Conservation (phyloP, 202 grass and related monocot species). For the Sporobolus alterniflorus region DNA sequence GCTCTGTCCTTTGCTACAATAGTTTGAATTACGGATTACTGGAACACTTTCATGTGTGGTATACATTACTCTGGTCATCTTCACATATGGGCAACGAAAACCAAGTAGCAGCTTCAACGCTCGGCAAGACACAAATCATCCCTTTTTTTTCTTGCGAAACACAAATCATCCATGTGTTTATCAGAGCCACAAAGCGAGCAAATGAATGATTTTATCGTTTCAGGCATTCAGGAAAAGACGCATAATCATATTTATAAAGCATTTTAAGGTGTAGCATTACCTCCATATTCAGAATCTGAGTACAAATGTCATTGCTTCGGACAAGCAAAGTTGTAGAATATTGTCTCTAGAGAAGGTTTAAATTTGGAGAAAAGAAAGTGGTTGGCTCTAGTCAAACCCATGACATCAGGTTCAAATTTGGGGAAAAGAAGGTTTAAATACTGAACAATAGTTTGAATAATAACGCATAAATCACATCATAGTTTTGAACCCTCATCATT, state of each 20-base stretch:
- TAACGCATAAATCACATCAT: too few species aligned
- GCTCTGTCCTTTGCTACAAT: too few species aligned
- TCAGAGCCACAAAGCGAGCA: slow-evolving; percentile 1
- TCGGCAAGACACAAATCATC: too few species aligned
- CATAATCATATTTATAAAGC: not conserved
- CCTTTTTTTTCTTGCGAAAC: too few species aligned
- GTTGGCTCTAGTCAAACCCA: slow-evolving; percentile 36
- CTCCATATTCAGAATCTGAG: slow-evolving; percentile 90
- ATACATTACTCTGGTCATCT: not conserved
- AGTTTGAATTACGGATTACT: too few species aligned
- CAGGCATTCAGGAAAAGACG: not conserved
- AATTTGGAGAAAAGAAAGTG: slow-evolving; percentile 11
- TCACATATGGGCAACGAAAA: slow-evolving; percentile 1
- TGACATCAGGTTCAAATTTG: too few species aligned
- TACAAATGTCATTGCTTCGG: slow-evolving; percentile 77
- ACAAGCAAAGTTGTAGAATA: slow-evolving; percentile 30
- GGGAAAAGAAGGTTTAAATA: too few species aligned
- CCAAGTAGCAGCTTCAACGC: not conserved
- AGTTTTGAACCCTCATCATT: too few species aligned
- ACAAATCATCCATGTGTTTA: slow-evolving; percentile 9
- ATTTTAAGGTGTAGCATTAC: slow-evolving; percentile 39
- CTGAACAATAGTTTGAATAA: too few species aligned
- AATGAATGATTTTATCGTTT: slow-evolving; percentile 1
- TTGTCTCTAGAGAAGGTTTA: slow-evolving; percentile 10
- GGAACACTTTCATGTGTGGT: not conserved